phyloP scores from a whole-genome alignment of 345 rosid species.

The Noccaea caerulescens region DNA sequence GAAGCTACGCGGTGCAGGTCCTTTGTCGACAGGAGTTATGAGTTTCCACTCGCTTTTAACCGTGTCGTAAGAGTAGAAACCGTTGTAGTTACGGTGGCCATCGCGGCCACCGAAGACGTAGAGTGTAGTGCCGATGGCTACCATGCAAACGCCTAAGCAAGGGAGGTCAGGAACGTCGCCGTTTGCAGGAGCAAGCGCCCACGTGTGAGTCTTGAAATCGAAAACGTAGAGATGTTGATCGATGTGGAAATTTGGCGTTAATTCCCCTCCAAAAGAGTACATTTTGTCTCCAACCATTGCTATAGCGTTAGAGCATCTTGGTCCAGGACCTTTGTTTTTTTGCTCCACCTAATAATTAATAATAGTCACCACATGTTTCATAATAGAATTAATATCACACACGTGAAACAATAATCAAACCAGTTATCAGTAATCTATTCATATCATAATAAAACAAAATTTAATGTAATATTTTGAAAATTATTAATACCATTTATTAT shows the following conservation, averaged over 20 bases:
- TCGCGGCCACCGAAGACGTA: constrained; percentile 35
- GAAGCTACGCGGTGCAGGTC: constrained; percentile 39
- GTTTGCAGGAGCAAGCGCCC: constrained; percentile 33
- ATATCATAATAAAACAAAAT: too few species aligned
- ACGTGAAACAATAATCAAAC: background rate
- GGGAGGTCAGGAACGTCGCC: constrained; percentile 33
- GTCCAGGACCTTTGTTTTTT: constrained; percentile 23
- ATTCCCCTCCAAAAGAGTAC: constrained; percentile 41
- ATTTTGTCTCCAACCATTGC: constrained; percentile 38
- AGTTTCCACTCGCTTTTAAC: constrained; percentile 38
- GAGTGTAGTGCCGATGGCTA: constrained; percentile 31
- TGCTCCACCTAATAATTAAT: constrained; percentile 28
- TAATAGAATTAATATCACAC: background rate
- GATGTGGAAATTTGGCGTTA: constrained; percentile 29
- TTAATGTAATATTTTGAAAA: too few species aligned
- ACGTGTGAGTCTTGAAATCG: constrained; percentile 36
- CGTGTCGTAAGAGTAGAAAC: constrained; percentile 40
- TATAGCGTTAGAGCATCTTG: constrained; percentile 39
- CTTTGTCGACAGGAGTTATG: constrained; percentile 20
- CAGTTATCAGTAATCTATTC: too few species aligned
- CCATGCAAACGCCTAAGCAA: constrained; percentile 41
- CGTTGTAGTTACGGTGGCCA: constrained; percentile 25
- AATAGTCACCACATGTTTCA: background rate
- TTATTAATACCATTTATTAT: too few species aligned
- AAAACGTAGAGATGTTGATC: constrained; percentile 33